Evolutionary conservation across 2,329 filamentous ascomycete species (phyloP).

Genomic region (Fusarium nurragi): DNA sequence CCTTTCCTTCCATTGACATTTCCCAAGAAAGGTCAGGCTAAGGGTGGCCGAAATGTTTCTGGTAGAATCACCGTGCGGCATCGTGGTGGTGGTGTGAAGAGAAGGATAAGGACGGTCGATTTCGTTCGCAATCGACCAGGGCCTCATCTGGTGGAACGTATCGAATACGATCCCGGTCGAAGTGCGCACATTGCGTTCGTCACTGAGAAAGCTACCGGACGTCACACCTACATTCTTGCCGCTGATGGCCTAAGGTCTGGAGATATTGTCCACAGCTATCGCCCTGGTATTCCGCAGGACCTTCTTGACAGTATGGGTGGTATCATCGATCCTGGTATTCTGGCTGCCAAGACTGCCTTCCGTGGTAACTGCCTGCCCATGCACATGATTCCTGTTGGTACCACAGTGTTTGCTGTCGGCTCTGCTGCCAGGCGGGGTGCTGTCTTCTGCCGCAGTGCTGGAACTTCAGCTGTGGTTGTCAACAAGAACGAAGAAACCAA

Average conservation of each 20-base stretch:
- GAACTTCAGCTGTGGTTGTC: conserved; percentile 88
- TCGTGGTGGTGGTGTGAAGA: conserved; percentile 89
- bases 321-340: conserved; percentile 89
- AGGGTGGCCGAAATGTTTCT: conserved; percentile 90
- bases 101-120: conserved; percentile 91
- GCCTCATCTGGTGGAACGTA: conserved; percentile 87
- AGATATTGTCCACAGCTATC: conserved; percentile 91
- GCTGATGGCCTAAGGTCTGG: conserved; percentile 92
- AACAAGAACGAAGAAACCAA: conserved; percentile 83
- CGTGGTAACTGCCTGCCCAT: conserved; percentile 94
- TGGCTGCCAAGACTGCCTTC: conserved; percentile 93
- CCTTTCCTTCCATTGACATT: conserved; percentile 85
- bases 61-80: conserved; percentile 90
- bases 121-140: conserved; percentile 83
- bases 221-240: conserved; percentile 92
- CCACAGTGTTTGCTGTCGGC: conserved; percentile 89
- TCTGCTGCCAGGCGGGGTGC: conserved; percentile 77
- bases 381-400: conserved; percentile 96
- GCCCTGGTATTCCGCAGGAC: conserved; percentile 85
- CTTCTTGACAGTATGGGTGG: conserved; percentile 93
- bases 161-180: conserved; percentile 95
- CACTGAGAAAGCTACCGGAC: conserved; percentile 75
- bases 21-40: conserved; percentile 89
- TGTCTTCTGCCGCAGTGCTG: conserved; percentile 94
- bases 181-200: conserved; percentile 93